Base-by-base conservation (phyloP, 2,329 filamentous ascomycete genomes). In the Orbilia javanica region DNA sequence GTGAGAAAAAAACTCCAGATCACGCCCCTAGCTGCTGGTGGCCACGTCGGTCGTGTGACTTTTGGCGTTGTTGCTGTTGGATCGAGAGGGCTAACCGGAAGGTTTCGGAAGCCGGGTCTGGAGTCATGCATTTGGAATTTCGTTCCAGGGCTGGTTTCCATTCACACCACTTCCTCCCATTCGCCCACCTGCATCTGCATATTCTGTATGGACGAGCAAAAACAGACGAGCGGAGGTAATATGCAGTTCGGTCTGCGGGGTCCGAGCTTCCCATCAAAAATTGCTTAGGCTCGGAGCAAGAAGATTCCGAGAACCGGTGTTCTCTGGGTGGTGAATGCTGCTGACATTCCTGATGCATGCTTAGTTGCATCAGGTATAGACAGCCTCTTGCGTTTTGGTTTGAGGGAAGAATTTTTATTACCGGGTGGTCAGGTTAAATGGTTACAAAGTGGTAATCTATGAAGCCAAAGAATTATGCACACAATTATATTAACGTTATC, bases 71-170 rank as follows among this genome's bases (percentile, higher is more conserved):
- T 63, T 63, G 36, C 13, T 71, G 73, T 78, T 71, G 73, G 73
- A 71, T 71, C 68, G 18, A 39, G 34, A 74, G 34, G 52, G 52
- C 42, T 44, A 31, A 46, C 67, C 74, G 74, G 74, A 72, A 67
- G 74, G 62, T 78, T 78, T 78, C 74, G 74, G 74, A 78, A 62
- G 74, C 53, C 53, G 46, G 65, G 39, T 46, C 39, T 31, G 44
- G 25, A 44, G 39, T 5, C 31, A 78, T 78, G 67, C 74, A 78
- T 78, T 78, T 78, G 74, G 74, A 78, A 78, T 78, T 71, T 68
- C 67, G 48, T 78, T 78, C 74, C 74, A 63, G 74, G 67, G 44
- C 39, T 67, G 36, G 6, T 50, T 4, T 57, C 60, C 29, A n/a
- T 39, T 60, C 55, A 42, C 31, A 60, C 55, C 55, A 60, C 55